Conservation (phyloP, 306 rosid genomes). For the Pterocarpus santalinus region DNA sequence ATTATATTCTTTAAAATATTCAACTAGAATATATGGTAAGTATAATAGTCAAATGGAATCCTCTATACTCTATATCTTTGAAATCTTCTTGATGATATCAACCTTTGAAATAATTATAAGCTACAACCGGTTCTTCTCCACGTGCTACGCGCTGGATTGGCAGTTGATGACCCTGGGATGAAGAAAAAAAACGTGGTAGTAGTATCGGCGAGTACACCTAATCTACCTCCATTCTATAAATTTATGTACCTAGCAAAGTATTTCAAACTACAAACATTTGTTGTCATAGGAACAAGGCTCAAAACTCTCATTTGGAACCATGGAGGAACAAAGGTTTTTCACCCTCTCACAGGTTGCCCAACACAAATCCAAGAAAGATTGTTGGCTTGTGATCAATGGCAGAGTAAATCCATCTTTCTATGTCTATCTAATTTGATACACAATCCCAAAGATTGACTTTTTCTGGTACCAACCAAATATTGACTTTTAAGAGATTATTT, state of each 20-base stretch:
- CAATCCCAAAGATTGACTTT: background rate
- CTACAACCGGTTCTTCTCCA: background rate
- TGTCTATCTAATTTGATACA: slow-evolving; percentile 14
- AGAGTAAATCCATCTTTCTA: slow-evolving; percentile 51
- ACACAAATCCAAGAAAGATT: slow-evolving; percentile 64
- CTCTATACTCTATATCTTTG: background rate
- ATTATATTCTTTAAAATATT: background rate
- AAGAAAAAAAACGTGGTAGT: slow-evolving; percentile 32
- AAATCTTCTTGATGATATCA: background rate
- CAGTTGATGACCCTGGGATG: slow-evolving; percentile 8
- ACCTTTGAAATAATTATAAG: background rate
- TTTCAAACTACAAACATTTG: background rate
- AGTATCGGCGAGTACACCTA: background rate
- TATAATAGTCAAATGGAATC: background rate
- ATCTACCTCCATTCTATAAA: slow-evolving; percentile 42
- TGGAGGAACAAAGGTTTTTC: slow-evolving; percentile 57
- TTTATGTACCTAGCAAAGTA: background rate
- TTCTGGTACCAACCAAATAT: background rate
- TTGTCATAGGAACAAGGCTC: background rate
- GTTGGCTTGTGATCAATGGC: slow-evolving; percentile 68
- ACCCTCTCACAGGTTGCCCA: slow-evolving; percentile 66
- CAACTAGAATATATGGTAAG: background rate
- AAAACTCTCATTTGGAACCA: slow-evolving; percentile 17
- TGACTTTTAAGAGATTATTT: slow-evolving; percentile 8
- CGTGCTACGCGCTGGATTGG: slow-evolving; percentile 35